These are phyloP conservation scores for Seiridium unicorne DNA, from an alignment of 2,329 filamentous ascomycete species.

Conservation along the genomic window DNA sequence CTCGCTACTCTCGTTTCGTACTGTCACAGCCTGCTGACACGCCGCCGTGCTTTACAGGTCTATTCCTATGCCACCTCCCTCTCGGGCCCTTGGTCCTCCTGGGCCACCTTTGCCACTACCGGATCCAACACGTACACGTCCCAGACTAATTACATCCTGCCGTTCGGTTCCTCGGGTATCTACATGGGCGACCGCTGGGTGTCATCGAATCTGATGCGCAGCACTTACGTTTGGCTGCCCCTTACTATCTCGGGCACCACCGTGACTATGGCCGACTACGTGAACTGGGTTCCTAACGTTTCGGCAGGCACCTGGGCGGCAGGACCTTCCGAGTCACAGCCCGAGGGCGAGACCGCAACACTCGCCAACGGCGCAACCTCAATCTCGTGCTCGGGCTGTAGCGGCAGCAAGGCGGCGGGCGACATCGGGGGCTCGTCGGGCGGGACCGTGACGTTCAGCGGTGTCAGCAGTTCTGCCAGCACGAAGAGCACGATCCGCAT, in stretches of 20 bases:
- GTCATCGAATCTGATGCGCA: slow-evolving; percentile 54
- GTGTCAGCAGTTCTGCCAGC: slow-evolving; percentile 40
- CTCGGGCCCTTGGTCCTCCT: slow-evolving; percentile 59
- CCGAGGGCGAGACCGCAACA: slow-evolving; percentile 50
- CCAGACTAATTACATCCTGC: slow-evolving; percentile 60
- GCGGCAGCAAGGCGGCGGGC: slow-evolving; percentile 45
- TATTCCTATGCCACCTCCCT: slow-evolving; percentile 59
- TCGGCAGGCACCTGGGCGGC: slow-evolving; percentile 40
- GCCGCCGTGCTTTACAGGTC: slow-evolving; percentile 18
- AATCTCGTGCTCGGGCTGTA: slow-evolving; percentile 51
- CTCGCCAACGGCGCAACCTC: slow-evolving; percentile 43
- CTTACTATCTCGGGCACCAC: slow-evolving; percentile 50
- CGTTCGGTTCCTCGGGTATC: slow-evolving; percentile 39
- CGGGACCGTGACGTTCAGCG: slow-evolving; percentile 46
- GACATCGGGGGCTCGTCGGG: slow-evolving; percentile 50
- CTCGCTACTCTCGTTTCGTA: too few relatives aligned
- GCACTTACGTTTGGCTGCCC: slow-evolving; percentile 66
- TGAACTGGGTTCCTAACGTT: slow-evolving; percentile 53
- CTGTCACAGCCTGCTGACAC: too few relatives aligned
- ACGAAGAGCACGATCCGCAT: slow-evolving; percentile 52
- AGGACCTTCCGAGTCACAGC: slow-evolving; percentile 41
- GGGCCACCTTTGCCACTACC: slow-evolving; percentile 55
- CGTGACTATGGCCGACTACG: slow-evolving; percentile 48
- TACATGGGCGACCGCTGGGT: slow-evolving; percentile 71
- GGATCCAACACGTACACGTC: slow-evolving; percentile 57